Percentiles rank a stretch among this genome's conserved stretches.
Conservation (phyloP, 1,284 basidiomycete genomes). For the Schizophyllum commune region DNA sequence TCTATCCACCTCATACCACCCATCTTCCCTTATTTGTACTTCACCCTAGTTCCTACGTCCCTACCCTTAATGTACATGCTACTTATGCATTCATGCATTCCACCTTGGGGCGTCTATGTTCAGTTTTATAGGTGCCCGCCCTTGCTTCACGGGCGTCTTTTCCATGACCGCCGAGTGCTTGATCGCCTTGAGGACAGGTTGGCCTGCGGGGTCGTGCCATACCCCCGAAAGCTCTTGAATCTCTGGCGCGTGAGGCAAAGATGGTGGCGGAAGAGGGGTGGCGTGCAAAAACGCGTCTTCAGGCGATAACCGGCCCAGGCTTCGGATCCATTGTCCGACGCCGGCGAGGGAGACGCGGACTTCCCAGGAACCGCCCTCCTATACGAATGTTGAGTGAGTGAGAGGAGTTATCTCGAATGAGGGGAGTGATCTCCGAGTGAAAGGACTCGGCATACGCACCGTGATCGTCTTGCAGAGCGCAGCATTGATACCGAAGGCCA, state of each 20-base stretch:
- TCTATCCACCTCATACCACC: background rate
- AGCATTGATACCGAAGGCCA: conserved; percentile 52
- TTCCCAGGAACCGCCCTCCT: conserved; percentile 61
- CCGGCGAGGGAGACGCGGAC: conserved; percentile 52
- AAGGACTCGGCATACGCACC: conserved; percentile 23
- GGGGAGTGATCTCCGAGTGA: background rate
- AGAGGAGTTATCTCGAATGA: background rate
- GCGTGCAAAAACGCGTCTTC: conserved; percentile 31
- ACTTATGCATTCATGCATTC: background rate
- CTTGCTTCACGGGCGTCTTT: background rate
- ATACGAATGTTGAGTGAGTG: background rate
- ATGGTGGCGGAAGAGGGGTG: conserved; percentile 9
- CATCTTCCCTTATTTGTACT: no score
- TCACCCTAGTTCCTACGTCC: background rate
- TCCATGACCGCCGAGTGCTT: background rate
- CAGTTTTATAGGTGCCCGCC: background rate
- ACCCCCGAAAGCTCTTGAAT: conserved; percentile 22
- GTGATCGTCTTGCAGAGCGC: conserved; percentile 46
- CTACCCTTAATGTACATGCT: background rate
- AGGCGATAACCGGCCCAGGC: conserved; percentile 40
- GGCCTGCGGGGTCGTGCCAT: conserved; percentile 18
- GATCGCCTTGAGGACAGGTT: background rate
- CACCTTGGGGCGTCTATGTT: background rate
- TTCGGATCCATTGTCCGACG: conserved; percentile 49
- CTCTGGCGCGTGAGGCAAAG: conserved; percentile 30